Conservation (phyloP, 768 basidiomycete genomes). For the Pulveroboletus frians region DNA sequence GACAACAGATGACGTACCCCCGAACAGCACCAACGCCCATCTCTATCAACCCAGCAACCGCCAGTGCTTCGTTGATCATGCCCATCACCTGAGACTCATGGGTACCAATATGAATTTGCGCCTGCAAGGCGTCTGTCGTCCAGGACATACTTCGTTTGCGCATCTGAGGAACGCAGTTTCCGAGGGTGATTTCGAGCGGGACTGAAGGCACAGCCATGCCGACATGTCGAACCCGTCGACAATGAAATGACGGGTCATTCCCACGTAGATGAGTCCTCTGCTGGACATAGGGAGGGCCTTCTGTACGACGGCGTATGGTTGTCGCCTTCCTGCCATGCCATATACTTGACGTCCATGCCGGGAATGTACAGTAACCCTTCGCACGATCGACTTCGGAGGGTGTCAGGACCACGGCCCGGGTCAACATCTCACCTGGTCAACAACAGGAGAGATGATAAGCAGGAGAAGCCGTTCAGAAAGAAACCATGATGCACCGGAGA, state of each 20-base stretch:
- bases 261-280: constrained; percentile 47
- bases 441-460: constrained; percentile 51
- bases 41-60: constrained; percentile 54
- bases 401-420: constrained; percentile 59
- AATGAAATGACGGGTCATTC: constrained; percentile 55
- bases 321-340: constrained; percentile 64
- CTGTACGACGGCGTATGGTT: constrained; percentile 53
- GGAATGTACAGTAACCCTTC: constrained; percentile 52
- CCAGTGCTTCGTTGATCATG: constrained; percentile 55
- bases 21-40: constrained; percentile 69
- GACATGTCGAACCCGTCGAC: constrained; percentile 55
- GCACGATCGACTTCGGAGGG: constrained; percentile 72
- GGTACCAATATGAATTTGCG: constrained; percentile 63
- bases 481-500: constrained; percentile 56
- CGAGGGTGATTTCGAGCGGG: constrained; percentile 55
- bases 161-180: constrained; percentile 72
- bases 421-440: constrained; percentile 25
- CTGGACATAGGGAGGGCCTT: constrained; percentile 23
- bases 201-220: constrained; percentile 43
- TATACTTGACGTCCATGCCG: constrained; percentile 38
- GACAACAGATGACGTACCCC: constrained; percentile 44
- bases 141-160: constrained; percentile 61
- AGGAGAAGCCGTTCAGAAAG: constrained; percentile 78
- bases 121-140: constrained; percentile 39
- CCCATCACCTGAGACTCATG: constrained; percentile 62